Evolutionary conservation across 2,329 filamentous ascomycete species (phyloP), one percentile per base, ranked within the genome.

Genomic region (Alternaria triticimaculans): DNA sequence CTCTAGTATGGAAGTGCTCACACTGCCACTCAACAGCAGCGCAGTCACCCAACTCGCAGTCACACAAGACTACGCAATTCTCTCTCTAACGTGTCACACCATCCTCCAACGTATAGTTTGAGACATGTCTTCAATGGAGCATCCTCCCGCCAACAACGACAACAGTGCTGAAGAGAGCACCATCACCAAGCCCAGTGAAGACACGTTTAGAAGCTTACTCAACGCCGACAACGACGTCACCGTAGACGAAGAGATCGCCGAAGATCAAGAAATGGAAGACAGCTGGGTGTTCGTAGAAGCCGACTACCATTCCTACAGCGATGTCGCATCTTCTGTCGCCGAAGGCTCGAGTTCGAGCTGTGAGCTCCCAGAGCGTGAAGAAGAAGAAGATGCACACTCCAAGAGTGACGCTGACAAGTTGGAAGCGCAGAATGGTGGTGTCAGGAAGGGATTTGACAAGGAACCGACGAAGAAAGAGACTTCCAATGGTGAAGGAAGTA

Each of bases 341-440:
- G 37, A 41, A 41, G 37, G 37, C 37, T 41, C 37, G 15, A 18
- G 8, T 11, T 41, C 37, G 5, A 15, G n/a, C 8, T 18, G 37
- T 11, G 37, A 11, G 9, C 37, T 41, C 2, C n/a, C 37, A 10
- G 37, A 41, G n/a, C 37, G 37, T 41, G 37, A 41, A 41, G 37
- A 41, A 5, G 8, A 41, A 0, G 9, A 0, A 1, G 9, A 41
- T 5, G 4, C 1, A 41, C 0, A 18, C 2, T 18, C 8, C 2
- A 41, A 41, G 15, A 18, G 2, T 3, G 37, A 18, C 2, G 15
- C 37, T 18, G 5, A 6, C 0, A 41, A 3, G 1, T 18, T 18
- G 37, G 37, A 41, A 41, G n/a, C 10, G 9, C 37, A 41, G 15
- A 41, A 41, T 6, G 37, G 37, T 18, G 37, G 37, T 18, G 37